Evolutionary conservation across 345 rosid genomes (phyloP).

Genomic region (Nasturtium officinale): DNA sequence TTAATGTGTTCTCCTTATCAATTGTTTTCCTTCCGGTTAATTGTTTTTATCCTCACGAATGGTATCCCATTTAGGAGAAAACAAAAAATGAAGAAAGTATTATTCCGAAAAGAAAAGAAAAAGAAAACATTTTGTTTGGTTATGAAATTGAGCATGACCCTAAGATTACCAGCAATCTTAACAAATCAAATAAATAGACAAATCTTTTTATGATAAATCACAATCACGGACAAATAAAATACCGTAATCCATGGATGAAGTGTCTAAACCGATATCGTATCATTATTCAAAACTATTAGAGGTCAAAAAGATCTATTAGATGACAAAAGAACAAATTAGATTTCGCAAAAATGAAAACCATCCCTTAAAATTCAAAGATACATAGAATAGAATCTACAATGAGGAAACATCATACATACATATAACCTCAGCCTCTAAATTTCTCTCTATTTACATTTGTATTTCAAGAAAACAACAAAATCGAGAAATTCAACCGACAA

Average conservation of each 20-base stretch:
- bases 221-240: conserved; percentile 6
- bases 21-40: background rate
- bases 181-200: conserved; percentile 12
- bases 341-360: conserved; percentile 18
- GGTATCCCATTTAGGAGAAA: background rate
- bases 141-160: conserved; percentile 12
- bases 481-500: conserved; percentile 37
- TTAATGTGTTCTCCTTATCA: background rate
- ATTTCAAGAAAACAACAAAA: conserved; percentile 16
- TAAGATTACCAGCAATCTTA: conserved; percentile 17
- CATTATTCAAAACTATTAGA: conserved; percentile 25
- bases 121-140: background rate
- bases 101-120: background rate
- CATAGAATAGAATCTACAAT: conserved; percentile 29
- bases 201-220: background rate
- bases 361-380: background rate
- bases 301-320: conserved; percentile 9
- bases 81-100: background rate
- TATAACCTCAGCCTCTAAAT: conserved; percentile 19
- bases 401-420: conserved; percentile 14
- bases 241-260: conserved; percentile 22
- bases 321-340: conserved; percentile 34
- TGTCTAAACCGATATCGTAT: background rate
- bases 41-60: background rate
- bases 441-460: conserved; percentile 33